Evolutionary conservation across 2,329 filamentous ascomycete genomes (phyloP).

Genomic region (Fusarium anthophilum): DNA sequence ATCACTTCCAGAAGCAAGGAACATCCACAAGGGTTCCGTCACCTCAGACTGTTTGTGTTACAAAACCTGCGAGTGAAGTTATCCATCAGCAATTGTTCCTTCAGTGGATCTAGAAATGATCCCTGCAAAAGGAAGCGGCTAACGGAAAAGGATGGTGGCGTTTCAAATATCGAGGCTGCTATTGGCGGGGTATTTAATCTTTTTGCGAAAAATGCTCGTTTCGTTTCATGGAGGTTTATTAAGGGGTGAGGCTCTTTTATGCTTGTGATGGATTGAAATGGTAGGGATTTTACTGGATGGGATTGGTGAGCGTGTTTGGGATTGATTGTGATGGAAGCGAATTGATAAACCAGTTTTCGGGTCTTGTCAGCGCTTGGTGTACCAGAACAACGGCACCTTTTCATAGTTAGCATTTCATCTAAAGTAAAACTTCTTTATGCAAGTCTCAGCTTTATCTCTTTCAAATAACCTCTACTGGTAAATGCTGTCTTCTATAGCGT

Average conservation of each 20-base stretch:
- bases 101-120: not conserved
- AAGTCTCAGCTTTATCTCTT: accelerated
- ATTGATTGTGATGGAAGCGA: not conserved
- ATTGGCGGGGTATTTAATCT: slow-evolving; percentile 28
- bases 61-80: slow-evolving; percentile 5
- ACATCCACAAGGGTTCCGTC: not conserved
- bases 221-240: slow-evolving; percentile 20
- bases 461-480: accelerated
- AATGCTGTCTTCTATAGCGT: not conserved
- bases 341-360: not conserved
- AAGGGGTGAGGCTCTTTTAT: slow-evolving; percentile 8
- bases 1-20: not conserved
- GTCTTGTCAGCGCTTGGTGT: not conserved
- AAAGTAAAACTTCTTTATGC: not conserved
- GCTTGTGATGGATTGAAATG: not conserved
- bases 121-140: slow-evolving; percentile 16
- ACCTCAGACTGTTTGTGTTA: slow-evolving; percentile 9
- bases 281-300: not conserved
- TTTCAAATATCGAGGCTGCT: slow-evolving; percentile 29
- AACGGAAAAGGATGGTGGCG: slow-evolving; percentile 5
- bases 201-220: slow-evolving; percentile 6
- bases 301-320: not conserved
- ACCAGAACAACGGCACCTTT: not conserved
- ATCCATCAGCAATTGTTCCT: not conserved
- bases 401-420: not conserved